A percentile compares a stretch with the other conserved stretches of the same genome.
Conservation (phyloP, 1,139 yeast species). For the Yamadazyma mexicana region DNA sequence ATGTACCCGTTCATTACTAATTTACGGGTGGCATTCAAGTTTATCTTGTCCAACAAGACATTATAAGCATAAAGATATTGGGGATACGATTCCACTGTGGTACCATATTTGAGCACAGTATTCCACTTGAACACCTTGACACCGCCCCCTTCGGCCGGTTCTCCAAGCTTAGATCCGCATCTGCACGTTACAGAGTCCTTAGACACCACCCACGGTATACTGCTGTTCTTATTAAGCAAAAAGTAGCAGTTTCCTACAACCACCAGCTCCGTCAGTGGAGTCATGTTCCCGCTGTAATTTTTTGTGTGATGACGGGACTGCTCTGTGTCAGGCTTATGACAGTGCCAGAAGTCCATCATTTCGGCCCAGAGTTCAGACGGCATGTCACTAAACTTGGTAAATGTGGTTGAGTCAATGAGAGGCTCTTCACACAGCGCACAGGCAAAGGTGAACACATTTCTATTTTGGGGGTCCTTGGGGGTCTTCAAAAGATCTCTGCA, state of each 20-base stretch:
- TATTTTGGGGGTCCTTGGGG: slow-evolving; percentile 20
- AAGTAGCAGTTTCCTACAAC: slow-evolving; percentile 63
- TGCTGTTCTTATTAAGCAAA: slow-evolving; percentile 33
- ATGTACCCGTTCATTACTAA: slow-evolving; percentile 64
- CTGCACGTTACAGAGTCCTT: slow-evolving; percentile 24
- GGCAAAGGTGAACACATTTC: slow-evolving; percentile 30
- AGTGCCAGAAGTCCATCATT: slow-evolving; percentile 97
- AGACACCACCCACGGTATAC: slow-evolving; percentile 1
- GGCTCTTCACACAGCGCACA: slow-evolving; percentile 32
- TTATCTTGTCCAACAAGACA: slow-evolving; percentile 43
- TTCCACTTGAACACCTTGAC: slow-evolving; percentile 63
- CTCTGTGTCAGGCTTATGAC: slow-evolving; percentile 74
- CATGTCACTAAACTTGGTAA: slow-evolving; percentile 54
- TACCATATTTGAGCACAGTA: slow-evolving; percentile 29
- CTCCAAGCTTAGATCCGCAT: slow-evolving; percentile 38
- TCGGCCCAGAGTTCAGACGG: slow-evolving; percentile 96
- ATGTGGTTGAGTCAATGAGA: slow-evolving; percentile 29
- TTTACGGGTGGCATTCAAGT: slow-evolving; percentile 46
- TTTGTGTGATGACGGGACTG: slow-evolving; percentile 14
- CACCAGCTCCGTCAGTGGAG: slow-evolving; percentile 45
- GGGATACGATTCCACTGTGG: slow-evolving; percentile 24
- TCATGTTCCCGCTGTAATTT: slow-evolving; percentile 37
- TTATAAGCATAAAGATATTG: slow-evolving; percentile 38
- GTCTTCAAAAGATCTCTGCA: slow-evolving; percentile 38
- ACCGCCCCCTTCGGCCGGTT: slow-evolving; percentile 12